Evolutionary conservation across 768 basidiomycete genomes (phyloP), one percentile per base, ranked within the genome.

Genomic region (Mycena galericulata): DNA sequence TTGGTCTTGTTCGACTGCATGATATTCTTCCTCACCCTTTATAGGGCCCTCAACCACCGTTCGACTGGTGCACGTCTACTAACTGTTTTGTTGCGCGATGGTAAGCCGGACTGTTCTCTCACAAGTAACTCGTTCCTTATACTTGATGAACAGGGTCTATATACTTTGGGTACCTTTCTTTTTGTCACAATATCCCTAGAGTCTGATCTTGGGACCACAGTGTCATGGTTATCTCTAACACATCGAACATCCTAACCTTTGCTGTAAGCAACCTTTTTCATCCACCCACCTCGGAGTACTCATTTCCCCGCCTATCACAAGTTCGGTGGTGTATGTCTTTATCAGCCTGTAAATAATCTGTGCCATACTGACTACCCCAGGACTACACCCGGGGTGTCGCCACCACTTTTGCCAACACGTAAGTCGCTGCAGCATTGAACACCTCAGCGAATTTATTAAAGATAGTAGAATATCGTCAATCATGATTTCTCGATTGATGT

Each of bases 1-100:
- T 29, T 65, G 55, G 63, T 29, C 17, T 3, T 57, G 14, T 65
- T 65, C 26, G 63, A 65, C 46, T 56, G 30, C 45, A 57, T 46
- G 32, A 65, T 65, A n/a, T 46, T 65, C 32, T 15, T 24, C 43
- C 55, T 65, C 24, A 57, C 63, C 2, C 8, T 65, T n/a, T n/a
- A n/a, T n/a, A n/a, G n/a, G n/a, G n/a, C n/a, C n/a, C 26, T 64
- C 30, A 7, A 17, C 15, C 40, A 55, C 18, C 22, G 11, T 34
- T 36, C 20, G 10, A 27, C 15, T 1, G 46, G 55, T 5, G 3
- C 49, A 15, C 14, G 40, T 26, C 54, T 65, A 2, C 4, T 65
- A 4, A 34, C 32, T 24, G 34, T 65, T 6, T 38, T 65, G n/a
- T 15, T 57, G 1, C 63, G 63, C n/a, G 63, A 65, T 24, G 63